These are phyloP conservation scores for Saccharum spontaneum DNA, from an alignment of 176 grass and related monocot species.

Conservation along the genomic window DNA sequence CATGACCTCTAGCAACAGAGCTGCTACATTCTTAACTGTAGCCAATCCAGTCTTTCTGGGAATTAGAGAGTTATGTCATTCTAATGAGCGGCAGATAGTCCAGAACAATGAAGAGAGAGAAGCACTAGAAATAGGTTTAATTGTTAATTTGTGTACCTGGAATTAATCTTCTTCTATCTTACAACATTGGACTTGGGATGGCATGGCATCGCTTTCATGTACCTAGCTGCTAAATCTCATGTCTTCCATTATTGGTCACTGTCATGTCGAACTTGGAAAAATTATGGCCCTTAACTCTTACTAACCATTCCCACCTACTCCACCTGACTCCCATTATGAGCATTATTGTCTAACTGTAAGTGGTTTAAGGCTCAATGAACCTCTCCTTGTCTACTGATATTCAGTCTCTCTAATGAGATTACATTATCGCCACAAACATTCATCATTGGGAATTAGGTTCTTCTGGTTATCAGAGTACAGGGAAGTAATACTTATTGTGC, in stretches of 20 bases:
- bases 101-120: background rate
- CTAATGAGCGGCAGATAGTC: background rate
- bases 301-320: slow-evolving; percentile 5
- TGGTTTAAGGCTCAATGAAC: background rate
- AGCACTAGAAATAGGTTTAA: background rate
- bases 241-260: background rate
- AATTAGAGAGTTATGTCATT: background rate
- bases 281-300: slow-evolving; percentile 17
- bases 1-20: background rate
- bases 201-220: background rate
- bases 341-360: slow-evolving; percentile 29
- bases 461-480: background rate
- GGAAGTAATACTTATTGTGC: background rate
- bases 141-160: background rate
- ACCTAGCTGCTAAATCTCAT: background rate
- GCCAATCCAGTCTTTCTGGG: background rate
- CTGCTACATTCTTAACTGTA: background rate
- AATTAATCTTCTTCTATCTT: background rate
- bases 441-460: no score
- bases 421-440: background rate
- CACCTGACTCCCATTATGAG: background rate
- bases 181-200: background rate
- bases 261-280: background rate
- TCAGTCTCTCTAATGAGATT: slow-evolving; percentile 2
- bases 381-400: background rate